phyloP scores from a whole-genome alignment of 2,329 filamentous ascomycete species.

The Alternaria sp. region DNA sequence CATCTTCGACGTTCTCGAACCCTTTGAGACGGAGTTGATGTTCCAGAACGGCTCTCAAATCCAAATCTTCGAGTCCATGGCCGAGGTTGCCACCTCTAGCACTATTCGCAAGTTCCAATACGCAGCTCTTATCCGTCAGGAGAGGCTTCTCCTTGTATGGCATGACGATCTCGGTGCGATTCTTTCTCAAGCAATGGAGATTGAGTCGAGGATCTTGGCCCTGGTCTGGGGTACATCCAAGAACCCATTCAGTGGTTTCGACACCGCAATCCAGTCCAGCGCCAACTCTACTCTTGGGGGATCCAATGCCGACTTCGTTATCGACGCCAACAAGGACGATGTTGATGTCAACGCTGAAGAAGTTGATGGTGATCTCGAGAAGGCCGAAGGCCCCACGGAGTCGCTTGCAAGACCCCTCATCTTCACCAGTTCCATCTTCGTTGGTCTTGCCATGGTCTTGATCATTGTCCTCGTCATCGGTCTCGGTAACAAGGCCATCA shows the following conservation, averaged over 20 bases:
- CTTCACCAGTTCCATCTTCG: conserved; percentile 63
- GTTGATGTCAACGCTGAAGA: conserved; percentile 27
- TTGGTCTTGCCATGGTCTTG: conserved; percentile 61
- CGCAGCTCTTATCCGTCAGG: conserved; percentile 77
- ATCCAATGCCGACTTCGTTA: conserved; percentile 23
- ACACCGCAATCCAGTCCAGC: conserved; percentile 41
- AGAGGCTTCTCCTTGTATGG: conserved; percentile 78
- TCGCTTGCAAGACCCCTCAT: conserved; percentile 58
- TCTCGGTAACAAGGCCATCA: conserved; percentile 63
- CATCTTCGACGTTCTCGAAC: conserved; percentile 55
- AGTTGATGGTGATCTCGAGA: conserved; percentile 39
- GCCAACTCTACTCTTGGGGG: conserved; percentile 43
- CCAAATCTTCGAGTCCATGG: conserved; percentile 59
- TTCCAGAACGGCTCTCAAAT: conserved; percentile 55
- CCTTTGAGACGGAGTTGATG: conserved; percentile 55
- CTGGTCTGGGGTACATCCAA: conserved; percentile 65
- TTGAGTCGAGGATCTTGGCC: conserved; percentile 79
- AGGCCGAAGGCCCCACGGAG: conserved; percentile 46
- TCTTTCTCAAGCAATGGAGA: conserved; percentile 71
- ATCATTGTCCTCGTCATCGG: conserved; percentile 64
- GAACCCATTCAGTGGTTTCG: conserved; percentile 56
- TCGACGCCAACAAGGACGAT: conserved; percentile 17
- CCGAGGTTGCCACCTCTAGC: conserved; percentile 51
- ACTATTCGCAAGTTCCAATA: conserved; percentile 80
- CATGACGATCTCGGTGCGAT: conserved; percentile 79